Evolutionary conservation across 192 early-diverging fungal species (phyloP).

Genomic region (Podila horticola): DNA sequence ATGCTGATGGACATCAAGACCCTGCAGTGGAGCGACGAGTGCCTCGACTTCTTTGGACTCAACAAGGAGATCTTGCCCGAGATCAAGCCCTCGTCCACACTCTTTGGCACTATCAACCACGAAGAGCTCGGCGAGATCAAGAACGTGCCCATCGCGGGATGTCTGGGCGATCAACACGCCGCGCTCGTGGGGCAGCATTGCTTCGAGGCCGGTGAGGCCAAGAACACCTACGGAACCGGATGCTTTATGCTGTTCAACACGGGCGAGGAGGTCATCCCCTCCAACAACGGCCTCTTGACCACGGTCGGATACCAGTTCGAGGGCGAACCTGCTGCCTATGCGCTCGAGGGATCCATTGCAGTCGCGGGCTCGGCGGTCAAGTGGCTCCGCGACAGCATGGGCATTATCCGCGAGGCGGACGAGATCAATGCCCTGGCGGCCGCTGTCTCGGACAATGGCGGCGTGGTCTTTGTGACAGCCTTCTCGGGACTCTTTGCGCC

Average conservation of each 20-base stretch:
- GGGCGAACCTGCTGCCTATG: slow-evolving; percentile 77
- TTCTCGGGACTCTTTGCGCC: slow-evolving; percentile 95
- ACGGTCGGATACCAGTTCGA: slow-evolving; percentile 93
- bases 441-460: slow-evolving; percentile 77
- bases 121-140: slow-evolving; percentile 62
- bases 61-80: slow-evolving; percentile 72
- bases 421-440: slow-evolving; percentile 83
- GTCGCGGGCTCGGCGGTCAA: slow-evolving; percentile 92
- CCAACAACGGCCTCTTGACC: slow-evolving; percentile 86
- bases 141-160: slow-evolving; percentile 86
- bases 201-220: slow-evolving; percentile 85
- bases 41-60: slow-evolving; percentile 82
- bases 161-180: slow-evolving; percentile 95
- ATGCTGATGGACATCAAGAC: slow-evolving; percentile 93
- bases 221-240: slow-evolving; percentile 97
- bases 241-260: slow-evolving; percentile 98
- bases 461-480: slow-evolving; percentile 96
- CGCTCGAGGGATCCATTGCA: slow-evolving; percentile 92
- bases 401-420: slow-evolving; percentile 74
- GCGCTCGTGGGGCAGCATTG: slow-evolving; percentile 96
- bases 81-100: slow-evolving; percentile 83
- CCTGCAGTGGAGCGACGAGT: slow-evolving; percentile 82
- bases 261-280: slow-evolving; percentile 76
- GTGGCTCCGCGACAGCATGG: slow-evolving; percentile 90
- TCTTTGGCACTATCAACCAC: slow-evolving; percentile 69